These are phyloP conservation scores for Fistulinella prunicolor DNA, from an alignment of 768 basidiomycete species.

Conservation along the genomic window DNA sequence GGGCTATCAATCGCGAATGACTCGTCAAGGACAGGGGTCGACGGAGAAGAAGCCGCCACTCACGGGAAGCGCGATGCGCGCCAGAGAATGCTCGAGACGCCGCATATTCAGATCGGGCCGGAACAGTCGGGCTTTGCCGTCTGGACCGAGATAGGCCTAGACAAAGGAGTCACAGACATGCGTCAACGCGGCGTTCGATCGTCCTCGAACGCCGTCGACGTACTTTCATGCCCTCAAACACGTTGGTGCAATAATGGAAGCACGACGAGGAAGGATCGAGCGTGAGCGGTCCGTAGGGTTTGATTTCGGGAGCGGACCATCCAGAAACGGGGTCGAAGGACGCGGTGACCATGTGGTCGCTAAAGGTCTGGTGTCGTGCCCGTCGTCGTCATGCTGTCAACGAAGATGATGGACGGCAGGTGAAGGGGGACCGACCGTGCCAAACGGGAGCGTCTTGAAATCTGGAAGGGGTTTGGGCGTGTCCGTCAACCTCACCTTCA, in stretches of 20 bases:
- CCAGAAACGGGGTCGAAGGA: constrained; percentile 61
- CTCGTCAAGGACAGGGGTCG: neutral
- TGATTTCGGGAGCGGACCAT: constrained; percentile 72
- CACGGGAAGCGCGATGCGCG: constrained; percentile 71
- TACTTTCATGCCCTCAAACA: constrained; percentile 71
- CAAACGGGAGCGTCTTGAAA: constrained; percentile 51
- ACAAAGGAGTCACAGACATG: too few relatives aligned
- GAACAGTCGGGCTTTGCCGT: constrained; percentile 76
- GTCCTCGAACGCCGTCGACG: neutral
- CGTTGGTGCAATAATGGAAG: constrained; percentile 59
- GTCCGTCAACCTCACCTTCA: constrained; percentile 46
- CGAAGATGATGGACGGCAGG: neutral
- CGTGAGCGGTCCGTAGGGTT: constrained; percentile 58
- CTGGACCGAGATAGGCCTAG: constrained; percentile 72
- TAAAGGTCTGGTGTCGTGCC: constrained; percentile 2
- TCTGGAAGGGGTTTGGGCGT: constrained; percentile 50
- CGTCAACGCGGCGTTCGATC: neutral
- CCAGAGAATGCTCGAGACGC: constrained; percentile 66
- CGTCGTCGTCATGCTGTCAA: too few relatives aligned
- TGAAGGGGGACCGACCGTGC: constrained; percentile 41
- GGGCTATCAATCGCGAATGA: constrained; percentile 23
- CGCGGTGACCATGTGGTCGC: constrained; percentile 76
- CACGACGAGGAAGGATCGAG: constrained; percentile 56
- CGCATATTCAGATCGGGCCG: constrained; percentile 84
- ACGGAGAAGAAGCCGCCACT: constrained; percentile 16